Base-by-base conservation (phyloP, 345 rosid species). In the Boechera divaricarpa region DNA sequence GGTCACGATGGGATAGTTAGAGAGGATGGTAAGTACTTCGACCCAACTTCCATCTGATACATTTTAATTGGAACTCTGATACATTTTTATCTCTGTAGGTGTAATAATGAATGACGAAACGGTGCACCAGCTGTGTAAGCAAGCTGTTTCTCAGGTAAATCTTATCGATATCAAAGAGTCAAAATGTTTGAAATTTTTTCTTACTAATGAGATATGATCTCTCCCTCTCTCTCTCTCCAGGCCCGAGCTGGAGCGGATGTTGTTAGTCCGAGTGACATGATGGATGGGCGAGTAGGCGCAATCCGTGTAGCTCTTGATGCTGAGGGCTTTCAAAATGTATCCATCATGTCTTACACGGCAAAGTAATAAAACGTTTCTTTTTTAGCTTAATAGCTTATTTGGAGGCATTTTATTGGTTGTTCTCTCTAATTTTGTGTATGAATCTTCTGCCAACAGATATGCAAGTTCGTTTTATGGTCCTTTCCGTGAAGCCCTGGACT, bases 211-310 rank as follows among this genome's bases (percentile, higher is more conserved):
- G 61, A 64, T 13, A 63, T 66, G 54, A 72, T 45, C 10, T 41
- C 1, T 65, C 4, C 5, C 10, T 57, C 29, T 67, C 29, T 67
- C 2, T 18, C 10, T 52, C 24, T 35, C 8, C 62, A 94, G 98
- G 98, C 97, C 15, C 88, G 89, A 73, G 97, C 98, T 80, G 98
- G 98, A 73, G 98, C 98, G 21, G 98, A 94, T 84, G 97, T 94
- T 75, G 90, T 94, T 39, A 90, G 98, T 83, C 98, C 98, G 5
- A 94, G 98, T 83, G 98, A 94, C 81, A 94, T 94, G 98, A 94
- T 94, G 98, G 98, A 94, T 83, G 98, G 98, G 9, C 98, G 98
- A 65, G 90, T 94, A 2, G 96, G 96, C 52, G 98, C 98, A 9
- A 85, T 92, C 39, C 89, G 98, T 38, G 78, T 86, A 67, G 97